phyloP scores from a whole-genome alignment of 192 early-diverging fungal species.

The Coemansia sp. region DNA sequence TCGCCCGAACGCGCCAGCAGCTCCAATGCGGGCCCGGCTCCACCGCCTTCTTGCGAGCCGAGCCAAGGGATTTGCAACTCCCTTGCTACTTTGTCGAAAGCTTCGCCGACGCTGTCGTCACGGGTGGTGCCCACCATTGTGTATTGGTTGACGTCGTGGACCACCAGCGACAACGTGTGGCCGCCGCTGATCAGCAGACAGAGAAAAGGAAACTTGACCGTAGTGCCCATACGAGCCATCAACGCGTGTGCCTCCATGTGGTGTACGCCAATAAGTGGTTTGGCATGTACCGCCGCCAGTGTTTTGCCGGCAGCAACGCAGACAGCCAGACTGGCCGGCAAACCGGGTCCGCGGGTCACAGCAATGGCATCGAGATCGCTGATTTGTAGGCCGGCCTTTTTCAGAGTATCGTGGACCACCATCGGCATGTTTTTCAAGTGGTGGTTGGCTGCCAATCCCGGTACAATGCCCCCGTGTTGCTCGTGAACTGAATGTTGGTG shows the following conservation, averaged over 20 bases:
- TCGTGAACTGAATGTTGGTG: slow-evolving; percentile 72
- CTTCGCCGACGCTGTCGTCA: slow-evolving; percentile 78
- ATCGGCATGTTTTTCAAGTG: slow-evolving; percentile 66
- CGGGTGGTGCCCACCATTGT: slow-evolving; percentile 66
- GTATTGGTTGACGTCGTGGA: slow-evolving; percentile 62
- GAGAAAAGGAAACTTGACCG: slow-evolving; percentile 66
- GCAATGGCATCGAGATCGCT: slow-evolving; percentile 70
- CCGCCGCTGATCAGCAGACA: slow-evolving; percentile 77
- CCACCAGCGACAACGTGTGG: slow-evolving; percentile 67
- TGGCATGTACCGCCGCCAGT: slow-evolving; percentile 64
- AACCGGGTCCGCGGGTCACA: slow-evolving; percentile 75
- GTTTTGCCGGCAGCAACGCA: slow-evolving; percentile 74
- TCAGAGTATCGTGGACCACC: slow-evolving; percentile 65
- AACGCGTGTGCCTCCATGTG: slow-evolving; percentile 86
- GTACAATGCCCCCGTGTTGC: slow-evolving; percentile 75
- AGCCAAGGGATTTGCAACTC: slow-evolving; percentile 68
- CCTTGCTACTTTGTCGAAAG: slow-evolving; percentile 77
- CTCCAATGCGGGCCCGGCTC: slow-evolving; percentile 73
- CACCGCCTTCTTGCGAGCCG: slow-evolving; percentile 62
- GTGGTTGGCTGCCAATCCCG: slow-evolving; percentile 64
- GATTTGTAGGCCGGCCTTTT: slow-evolving; percentile 53
- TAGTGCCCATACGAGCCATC: slow-evolving; percentile 65
- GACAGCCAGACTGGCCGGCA: slow-evolving; percentile 68
- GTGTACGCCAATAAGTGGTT: slow-evolving; percentile 77
- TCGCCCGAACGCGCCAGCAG: slow-evolving; percentile 58